A percentile compares a stretch with the other conserved stretches of the same genome.
phyloP scores from a whole-genome alignment of 169 alveolate species.

The Eimeria necatrix region DNA sequence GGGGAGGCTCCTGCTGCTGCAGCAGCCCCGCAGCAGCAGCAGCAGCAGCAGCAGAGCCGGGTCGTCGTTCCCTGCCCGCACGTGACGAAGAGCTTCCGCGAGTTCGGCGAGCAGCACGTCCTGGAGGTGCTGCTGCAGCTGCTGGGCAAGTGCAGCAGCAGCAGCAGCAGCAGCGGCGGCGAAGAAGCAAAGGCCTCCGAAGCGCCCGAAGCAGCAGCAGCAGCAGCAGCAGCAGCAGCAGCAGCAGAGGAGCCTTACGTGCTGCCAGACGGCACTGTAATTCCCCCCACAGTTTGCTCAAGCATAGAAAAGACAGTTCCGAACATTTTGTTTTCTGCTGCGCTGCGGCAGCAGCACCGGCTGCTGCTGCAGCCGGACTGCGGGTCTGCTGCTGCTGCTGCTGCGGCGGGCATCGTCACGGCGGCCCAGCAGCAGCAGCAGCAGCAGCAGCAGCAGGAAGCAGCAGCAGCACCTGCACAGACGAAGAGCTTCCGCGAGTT shows the following conservation, averaged over 20 bases:
- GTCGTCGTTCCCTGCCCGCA: conserved; percentile 50
- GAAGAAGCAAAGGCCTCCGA: neutral
- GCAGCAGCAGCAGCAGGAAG: conserved; percentile 17
- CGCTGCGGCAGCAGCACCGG: conserved; percentile 23
- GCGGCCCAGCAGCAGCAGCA: neutral
- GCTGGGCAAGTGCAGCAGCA: conserved; percentile 26
- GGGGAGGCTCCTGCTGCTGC: neutral
- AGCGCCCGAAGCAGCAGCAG: neutral
- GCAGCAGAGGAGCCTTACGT: neutral
- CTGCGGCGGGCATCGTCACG: too few species aligned
- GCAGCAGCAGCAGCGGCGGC: neutral
- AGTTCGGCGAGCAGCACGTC: conserved; percentile 43
- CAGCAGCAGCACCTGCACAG: conserved; percentile 30
- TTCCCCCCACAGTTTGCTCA: neutral
- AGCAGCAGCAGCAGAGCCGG: conserved; percentile 26
- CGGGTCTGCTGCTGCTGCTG: neutral
- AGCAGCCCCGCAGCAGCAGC: neutral
- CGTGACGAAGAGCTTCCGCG: conserved; percentile 33
- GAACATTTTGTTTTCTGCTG: neutral
- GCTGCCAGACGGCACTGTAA: conserved; percentile 51
- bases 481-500: conserved; percentile 9
- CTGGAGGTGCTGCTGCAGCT: conserved; percentile 64
- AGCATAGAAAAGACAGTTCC: neutral
- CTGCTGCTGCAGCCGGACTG: neutral
- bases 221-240: neutral